phyloP scores from a whole-genome alignment of 805 yeast species.

The Candida anglica region DNA sequence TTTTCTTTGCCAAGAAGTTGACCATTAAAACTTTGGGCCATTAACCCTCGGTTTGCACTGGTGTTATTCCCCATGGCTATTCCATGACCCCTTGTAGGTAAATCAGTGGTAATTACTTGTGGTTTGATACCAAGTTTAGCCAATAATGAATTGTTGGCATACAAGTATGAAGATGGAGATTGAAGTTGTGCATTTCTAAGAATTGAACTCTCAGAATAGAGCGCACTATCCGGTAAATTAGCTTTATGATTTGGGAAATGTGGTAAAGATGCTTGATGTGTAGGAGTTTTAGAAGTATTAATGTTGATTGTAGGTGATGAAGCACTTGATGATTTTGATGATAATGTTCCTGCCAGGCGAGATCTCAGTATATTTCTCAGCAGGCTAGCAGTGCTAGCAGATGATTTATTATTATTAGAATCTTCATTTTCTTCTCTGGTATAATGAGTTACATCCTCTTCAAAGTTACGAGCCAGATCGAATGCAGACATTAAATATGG shows the following conservation, averaged over 20 bases:
- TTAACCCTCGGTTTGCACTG: background rate
- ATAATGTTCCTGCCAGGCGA: too few species aligned
- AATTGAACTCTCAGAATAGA: constrained; percentile 32
- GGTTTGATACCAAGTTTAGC: constrained; percentile 39
- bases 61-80: constrained; percentile 2
- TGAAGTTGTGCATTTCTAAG: constrained; percentile 13
- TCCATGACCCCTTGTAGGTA: constrained; percentile 10
- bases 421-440: constrained; percentile 13
- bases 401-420: constrained; percentile 11
- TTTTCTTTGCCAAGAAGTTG: constrained; percentile 1
- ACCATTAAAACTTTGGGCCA: constrained; percentile 2
- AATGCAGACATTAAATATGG: constrained; percentile 68
- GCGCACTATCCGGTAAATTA: constrained; percentile 26
- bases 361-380: background rate
- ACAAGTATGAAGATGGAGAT: constrained; percentile 26
- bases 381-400: background rate
- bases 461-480: constrained; percentile 55
- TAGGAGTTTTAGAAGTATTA: background rate
- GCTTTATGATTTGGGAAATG: constrained; percentile 1
- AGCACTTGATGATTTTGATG: constrained; percentile 2
- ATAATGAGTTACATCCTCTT: constrained; percentile 41
- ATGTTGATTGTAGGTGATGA: background rate
- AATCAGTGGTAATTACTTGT: constrained; percentile 32
- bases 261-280: constrained; percentile 1
- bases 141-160: constrained; percentile 30